phyloP scores from a whole-genome alignment of 2,329 filamentous ascomycete species.

The Myotisia sp. region DNA sequence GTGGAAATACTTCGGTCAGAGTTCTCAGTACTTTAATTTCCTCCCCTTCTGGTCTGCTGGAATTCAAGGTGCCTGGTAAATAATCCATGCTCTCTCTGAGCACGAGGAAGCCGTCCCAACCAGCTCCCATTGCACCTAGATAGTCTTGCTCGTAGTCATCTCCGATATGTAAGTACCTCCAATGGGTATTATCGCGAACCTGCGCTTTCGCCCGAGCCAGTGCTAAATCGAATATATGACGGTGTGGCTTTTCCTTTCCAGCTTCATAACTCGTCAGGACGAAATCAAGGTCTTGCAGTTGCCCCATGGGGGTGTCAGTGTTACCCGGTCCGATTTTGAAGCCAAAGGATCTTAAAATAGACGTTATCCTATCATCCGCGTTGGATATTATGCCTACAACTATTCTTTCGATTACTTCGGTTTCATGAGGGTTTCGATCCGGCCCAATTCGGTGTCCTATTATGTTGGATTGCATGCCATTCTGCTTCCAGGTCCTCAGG shows the following conservation, averaged over 20 bases:
- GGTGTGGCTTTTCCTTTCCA: conserved; percentile 30
- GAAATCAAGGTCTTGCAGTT: conserved; percentile 27
- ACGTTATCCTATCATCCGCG: conserved; percentile 31
- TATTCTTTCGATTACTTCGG: conserved; percentile 20
- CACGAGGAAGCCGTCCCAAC: conserved; percentile 22
- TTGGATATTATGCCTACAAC: conserved; percentile 33
- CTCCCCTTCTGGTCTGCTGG: background rate
- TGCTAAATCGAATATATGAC: conserved; percentile 28
- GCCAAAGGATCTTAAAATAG: conserved; percentile 27
- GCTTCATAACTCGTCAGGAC: conserved; percentile 35
- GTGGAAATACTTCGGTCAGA: conserved; percentile 7
- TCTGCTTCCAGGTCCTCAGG: conserved; percentile 17
- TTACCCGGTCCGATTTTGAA: conserved; percentile 23
- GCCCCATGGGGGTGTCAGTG: conserved; percentile 17
- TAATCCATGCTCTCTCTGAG: conserved; percentile 8
- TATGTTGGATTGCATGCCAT: conserved; percentile 7
- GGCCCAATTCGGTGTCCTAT: background rate
- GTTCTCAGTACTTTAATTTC: conserved; percentile 6
- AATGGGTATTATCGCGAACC: conserved; percentile 4
- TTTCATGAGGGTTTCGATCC: too few species aligned
- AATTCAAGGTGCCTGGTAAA: background rate
- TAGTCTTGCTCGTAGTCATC: conserved; percentile 33
- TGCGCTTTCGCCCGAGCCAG: conserved; percentile 18
- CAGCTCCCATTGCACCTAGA: conserved; percentile 23
- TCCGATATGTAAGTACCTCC: conserved; percentile 29